These are phyloP conservation scores for Rostrohypoxylon terebratum DNA, from an alignment of 495 filamentous ascomycete genomes.

Conservation along the genomic window DNA sequence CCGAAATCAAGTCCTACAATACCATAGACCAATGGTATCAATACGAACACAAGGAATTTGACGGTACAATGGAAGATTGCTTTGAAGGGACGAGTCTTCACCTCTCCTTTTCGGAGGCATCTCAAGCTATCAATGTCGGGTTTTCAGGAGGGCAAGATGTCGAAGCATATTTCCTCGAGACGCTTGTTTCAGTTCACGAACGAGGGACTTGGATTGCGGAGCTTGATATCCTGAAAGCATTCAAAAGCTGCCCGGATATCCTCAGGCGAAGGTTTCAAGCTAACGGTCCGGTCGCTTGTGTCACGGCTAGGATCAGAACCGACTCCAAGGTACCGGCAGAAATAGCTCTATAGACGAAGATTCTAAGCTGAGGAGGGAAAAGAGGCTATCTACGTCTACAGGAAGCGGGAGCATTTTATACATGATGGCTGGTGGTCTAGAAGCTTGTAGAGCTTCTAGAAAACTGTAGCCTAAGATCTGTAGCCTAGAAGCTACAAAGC, in stretches of 20 bases:
- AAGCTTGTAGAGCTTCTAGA: no score
- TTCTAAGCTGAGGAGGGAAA: no score
- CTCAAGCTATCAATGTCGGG: not conserved
- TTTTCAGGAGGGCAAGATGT: not conserved
- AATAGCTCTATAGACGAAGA: no score
- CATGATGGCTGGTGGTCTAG: no score
- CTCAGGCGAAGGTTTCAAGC: not conserved
- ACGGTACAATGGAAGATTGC: not conserved
- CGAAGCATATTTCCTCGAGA: conserved; percentile 5
- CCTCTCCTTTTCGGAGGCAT: not conserved
- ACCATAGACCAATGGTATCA: conserved; percentile 3
- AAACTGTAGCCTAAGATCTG: no score
- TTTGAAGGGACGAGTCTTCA: not conserved
- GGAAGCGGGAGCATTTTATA: no score
- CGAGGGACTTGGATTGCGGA: conserved; percentile 1
- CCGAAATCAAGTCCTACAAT: not conserved
- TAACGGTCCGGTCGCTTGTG: no score
- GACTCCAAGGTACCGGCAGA: no score
- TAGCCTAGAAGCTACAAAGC: no score
- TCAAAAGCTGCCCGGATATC: not conserved
- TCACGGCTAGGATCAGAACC: no score
- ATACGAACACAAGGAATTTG: not conserved
- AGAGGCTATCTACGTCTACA: no score
- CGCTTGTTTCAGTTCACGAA: not conserved
- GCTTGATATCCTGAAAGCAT: not conserved